phyloP scores from a whole-genome alignment of 495 filamentous ascomycete genomes.

The Halenospora varia region DNA sequence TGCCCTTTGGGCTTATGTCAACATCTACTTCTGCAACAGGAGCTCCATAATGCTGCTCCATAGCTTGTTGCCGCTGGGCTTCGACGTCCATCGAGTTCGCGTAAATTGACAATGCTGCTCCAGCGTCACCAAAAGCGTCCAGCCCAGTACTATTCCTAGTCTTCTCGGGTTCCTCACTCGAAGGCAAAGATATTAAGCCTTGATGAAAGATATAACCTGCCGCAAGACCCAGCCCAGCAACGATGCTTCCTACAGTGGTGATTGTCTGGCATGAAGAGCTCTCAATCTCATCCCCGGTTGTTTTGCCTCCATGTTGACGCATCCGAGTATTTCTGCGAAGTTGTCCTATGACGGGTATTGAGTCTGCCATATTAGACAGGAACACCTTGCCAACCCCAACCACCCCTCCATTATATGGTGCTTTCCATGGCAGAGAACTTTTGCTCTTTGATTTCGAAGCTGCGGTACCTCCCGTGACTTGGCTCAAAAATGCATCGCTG shows the following conservation, averaged over 20 bases:
- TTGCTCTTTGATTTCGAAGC: conserved; percentile 1
- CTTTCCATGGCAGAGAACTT: conserved; percentile 19
- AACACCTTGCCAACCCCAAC: conserved; percentile 14
- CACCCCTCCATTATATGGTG: conserved; percentile 15
- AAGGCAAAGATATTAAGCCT: conserved; percentile 11
- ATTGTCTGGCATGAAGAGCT: conserved; percentile 15
- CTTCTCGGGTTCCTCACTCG: background rate
- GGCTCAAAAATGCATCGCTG: conserved; percentile 13
- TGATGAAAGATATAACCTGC: conserved; percentile 20
- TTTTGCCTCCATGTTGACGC: conserved; percentile 18
- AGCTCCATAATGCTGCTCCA: conserved; percentile 2
- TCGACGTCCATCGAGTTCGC: conserved; percentile 19
- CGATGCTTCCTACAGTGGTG: conserved; percentile 3
- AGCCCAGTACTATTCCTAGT: conserved; percentile 5
- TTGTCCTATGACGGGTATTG: conserved; percentile 22
- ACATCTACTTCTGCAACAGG: conserved; percentile 19
- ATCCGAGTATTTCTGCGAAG: conserved; percentile 19
- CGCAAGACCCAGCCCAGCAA: conserved; percentile 13
- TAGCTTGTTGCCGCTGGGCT: conserved; percentile 5
- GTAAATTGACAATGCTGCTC: conserved; percentile 18
- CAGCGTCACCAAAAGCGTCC: conserved; percentile 20
- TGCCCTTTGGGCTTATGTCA: conserved; percentile 5
- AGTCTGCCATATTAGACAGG: conserved; percentile 19
- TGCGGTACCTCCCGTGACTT: background rate
- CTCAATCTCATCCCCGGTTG: conserved; percentile 3